Base-by-base conservation (phyloP, 768 basidiomycete species). In the Termitomyces sp. region DNA sequence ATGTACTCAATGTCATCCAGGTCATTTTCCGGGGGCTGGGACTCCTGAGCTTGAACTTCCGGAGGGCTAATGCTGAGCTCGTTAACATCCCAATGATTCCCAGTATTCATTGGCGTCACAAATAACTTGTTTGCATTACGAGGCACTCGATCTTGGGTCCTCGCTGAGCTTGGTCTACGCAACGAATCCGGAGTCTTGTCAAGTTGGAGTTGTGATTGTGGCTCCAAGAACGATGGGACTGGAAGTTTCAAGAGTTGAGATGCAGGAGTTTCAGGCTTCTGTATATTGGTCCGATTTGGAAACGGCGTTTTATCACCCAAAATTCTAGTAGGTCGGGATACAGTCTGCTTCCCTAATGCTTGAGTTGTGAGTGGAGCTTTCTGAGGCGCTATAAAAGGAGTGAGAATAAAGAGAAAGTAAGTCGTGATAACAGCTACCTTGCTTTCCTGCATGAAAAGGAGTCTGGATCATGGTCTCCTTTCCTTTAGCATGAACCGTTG, bases 221-320 rank as follows among this genome's bases (percentile, higher is more conserved):
- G 63, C 42, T 59, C 60, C 43, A 58, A 58, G 48, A 59, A 62
- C 49, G 59, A 67, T 35, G 59, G 67, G 47, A 61, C 72, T n/a
- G 51, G 74, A 62, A 65, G 73, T 68, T 70, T 77, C 54, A 33
- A 69, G 22, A 59, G 49, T 54, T 72, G 56, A 41, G 71, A 54
- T 47, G 73, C 58, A 54, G 71, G 74, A 22, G 69, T 75, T 50
- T 73, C 71, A 56, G 65, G 71, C 15, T 66, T 62, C 27, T 64
- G 55, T 7, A 60, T 56, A 15, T 59, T 67, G 31, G 69, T 70
- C 35, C 87, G 84, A 64, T 90, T 91, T 3, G 83, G 82, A 60
- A 85, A 85, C 1, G 89, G 89, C 1, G 89, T 91, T 69, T 88
- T 90, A 71, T 91, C 89, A 23, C 76, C 76, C 7, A 91, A 73